Conservation (phyloP, 495 filamentous ascomycete species). For the Pseudevernia furfuracea region DNA sequence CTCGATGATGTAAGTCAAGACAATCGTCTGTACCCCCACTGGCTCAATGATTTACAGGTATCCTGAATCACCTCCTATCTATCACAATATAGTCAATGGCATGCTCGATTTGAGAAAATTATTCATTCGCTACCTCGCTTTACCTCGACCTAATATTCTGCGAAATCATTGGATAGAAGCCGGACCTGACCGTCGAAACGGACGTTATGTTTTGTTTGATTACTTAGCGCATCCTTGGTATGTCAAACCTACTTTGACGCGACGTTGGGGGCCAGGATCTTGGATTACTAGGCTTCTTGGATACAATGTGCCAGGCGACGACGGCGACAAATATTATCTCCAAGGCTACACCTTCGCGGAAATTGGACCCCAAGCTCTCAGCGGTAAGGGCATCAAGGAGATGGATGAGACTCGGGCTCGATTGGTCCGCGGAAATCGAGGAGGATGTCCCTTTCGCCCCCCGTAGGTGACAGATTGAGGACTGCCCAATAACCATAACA, state of each 20-base stretch:
- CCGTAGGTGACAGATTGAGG: neutral
- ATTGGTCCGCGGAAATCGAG: constrained; percentile 34
- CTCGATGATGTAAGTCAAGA: constrained; percentile 49
- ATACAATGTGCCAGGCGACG: constrained; percentile 50
- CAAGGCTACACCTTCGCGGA: constrained; percentile 50
- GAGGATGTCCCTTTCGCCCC: constrained; percentile 45
- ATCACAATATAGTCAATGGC: constrained; percentile 33
- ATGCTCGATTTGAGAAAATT: constrained; percentile 42
- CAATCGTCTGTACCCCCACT: constrained; percentile 14
- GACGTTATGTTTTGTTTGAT: constrained; percentile 38
- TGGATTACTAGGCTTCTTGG: constrained; percentile 48
- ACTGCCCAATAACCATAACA: no score
- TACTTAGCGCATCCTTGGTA: constrained; percentile 45
- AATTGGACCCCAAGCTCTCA: constrained; percentile 49
- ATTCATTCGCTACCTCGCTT: constrained; percentile 45
- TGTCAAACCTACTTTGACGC: constrained; percentile 51
- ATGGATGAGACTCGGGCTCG: constrained; percentile 35
- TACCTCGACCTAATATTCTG: constrained; percentile 37
- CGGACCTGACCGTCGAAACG: constrained; percentile 25
- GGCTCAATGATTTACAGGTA: constrained; percentile 32
- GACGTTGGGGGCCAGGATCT: constrained; percentile 50
- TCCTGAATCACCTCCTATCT: constrained; percentile 35
- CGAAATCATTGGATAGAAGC: constrained; percentile 9
- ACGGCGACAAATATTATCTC: constrained; percentile 48
- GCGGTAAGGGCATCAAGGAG: constrained; percentile 46